Base-by-base conservation (phyloP, 2,329 filamentous ascomycete species). In the Biscogniauxia mediterranea region DNA sequence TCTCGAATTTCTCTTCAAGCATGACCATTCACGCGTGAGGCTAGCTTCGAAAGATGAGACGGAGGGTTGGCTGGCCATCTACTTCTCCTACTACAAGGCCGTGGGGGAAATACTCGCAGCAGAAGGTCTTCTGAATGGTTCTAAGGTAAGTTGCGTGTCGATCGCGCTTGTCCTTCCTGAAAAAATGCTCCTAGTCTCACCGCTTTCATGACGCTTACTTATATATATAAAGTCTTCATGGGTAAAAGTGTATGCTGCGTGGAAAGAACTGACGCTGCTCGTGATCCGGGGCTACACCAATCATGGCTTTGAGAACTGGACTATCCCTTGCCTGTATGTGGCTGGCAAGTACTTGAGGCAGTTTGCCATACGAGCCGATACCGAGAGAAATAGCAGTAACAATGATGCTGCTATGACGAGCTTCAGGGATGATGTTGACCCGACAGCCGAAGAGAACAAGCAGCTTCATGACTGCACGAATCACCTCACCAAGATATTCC, bases 321-420 rank as follows among this genome's bases (percentile, higher is more conserved):
- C 93, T 0, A 87, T 99, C 56, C 93, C 95, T 3, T 93, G 91
- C 72, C 82, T 99, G 49, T 98, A 98, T 72, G 84, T 90, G 57
- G 88, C 89, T 23, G 93, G 93, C 58, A 96, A 92, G 76, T 93
- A 96, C 73, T 77, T 99, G 61, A 85, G 95, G 62, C 80, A 90
- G 52, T 96, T 97, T 76, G 95, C 95, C 54, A 95, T 97, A 74
- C 92, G 89, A 71, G 93, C 95, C 59, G 95, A 99, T 74, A 85
- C 89, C 46, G 89, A 91, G 70, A 80, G 83, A 23, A 78, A 74
- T 61, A 75, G 70, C 59, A 78, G 70, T 19, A 75, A 71, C 38
- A 77, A 79, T 8, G 72, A 75, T 25, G 53, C 59, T 9, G 76
- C 76, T 7, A 73, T 75, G 49, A 74, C 77, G 5, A 74, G 79